phyloP scores from a whole-genome alignment of 2,329 filamentous ascomycete species.

The Fusarium setosum region DNA sequence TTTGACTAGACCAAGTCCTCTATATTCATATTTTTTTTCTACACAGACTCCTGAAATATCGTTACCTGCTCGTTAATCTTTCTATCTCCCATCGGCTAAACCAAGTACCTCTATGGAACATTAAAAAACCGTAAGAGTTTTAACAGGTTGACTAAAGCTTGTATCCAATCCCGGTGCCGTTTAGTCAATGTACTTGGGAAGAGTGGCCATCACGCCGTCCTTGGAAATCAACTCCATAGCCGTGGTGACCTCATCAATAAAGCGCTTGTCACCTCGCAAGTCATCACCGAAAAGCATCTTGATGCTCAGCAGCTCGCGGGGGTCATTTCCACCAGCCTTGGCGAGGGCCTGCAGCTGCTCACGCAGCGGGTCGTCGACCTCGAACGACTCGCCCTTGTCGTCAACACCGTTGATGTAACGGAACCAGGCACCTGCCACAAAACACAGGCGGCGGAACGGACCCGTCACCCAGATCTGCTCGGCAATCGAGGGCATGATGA shows the following conservation, averaged over 20 bases:
- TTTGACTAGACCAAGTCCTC: no score
- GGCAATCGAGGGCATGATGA: slow-evolving; percentile 60
- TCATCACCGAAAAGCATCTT: slow-evolving; percentile 63
- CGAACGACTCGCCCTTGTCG: slow-evolving; percentile 56
- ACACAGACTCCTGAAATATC: no score
- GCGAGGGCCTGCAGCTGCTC: slow-evolving; percentile 60
- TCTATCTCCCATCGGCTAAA: no score
- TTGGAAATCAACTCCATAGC: slow-evolving; percentile 59
- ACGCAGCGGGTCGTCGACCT: slow-evolving; percentile 60
- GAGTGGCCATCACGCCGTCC: slow-evolving; percentile 61
- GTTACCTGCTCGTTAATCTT: no score
- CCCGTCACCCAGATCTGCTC: slow-evolving; percentile 58
- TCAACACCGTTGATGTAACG: slow-evolving; percentile 62
- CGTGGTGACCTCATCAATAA: slow-evolving; percentile 58
- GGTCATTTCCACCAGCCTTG: slow-evolving; percentile 54
- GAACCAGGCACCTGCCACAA: slow-evolving; percentile 63
- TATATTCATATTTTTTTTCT: no score
- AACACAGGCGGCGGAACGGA: slow-evolving; percentile 60
- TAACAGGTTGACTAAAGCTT: no score
- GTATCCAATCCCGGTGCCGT: not conserved
- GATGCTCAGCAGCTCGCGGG: slow-evolving; percentile 56
- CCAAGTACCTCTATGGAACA: no score
- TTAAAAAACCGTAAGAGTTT: no score
- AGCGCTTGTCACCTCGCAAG: slow-evolving; percentile 59
- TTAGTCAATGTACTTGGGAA: slow-evolving; percentile 59